phyloP scores from a whole-genome alignment of 192 early-diverging fungal genomes.

The Endogone sp. region DNA sequence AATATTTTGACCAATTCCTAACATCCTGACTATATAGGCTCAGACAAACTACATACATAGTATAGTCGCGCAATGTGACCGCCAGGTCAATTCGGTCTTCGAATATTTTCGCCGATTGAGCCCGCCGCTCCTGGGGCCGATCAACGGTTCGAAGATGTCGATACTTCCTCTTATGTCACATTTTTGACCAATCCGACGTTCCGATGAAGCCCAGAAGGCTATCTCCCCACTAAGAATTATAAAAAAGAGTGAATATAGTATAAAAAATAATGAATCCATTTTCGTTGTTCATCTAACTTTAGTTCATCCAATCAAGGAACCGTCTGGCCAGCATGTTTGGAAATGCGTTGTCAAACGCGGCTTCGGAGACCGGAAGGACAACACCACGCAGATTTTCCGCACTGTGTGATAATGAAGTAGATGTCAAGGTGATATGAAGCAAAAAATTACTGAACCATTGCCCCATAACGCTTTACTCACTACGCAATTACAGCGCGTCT shows the following conservation, averaged over 20 bases:
- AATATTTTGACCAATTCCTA: no score
- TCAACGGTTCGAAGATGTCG: conserved; percentile 14
- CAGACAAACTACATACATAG: conserved; percentile 7
- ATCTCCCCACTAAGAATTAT: conserved; percentile 16
- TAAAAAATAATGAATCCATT: not conserved
- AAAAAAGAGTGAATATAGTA: not conserved
- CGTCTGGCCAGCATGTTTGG: conserved; percentile 14
- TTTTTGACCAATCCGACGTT: conserved; percentile 9
- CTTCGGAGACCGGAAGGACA: conserved; percentile 17
- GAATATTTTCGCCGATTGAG: conserved; percentile 14
- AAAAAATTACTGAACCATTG: not conserved
- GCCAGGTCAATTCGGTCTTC: conserved; percentile 15
- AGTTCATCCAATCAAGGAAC: conserved; percentile 12
- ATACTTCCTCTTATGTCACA: conserved; percentile 16
- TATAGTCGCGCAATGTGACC: conserved; percentile 14
- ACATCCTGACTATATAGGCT: no score
- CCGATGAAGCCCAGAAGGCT: conserved; percentile 3
- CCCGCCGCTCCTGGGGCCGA: conserved; percentile 13
- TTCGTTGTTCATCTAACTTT: conserved; percentile 7
- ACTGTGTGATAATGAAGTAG: conserved; percentile 4
- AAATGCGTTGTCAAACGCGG: conserved; percentile 18
- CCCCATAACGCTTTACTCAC: conserved; percentile 8
- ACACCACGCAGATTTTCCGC: conserved; percentile 14
- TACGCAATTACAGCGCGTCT: conserved; percentile 18
- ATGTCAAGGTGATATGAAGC: not conserved